Evolutionary conservation across 352 stramenopile genomes (phyloP).

Genomic region (Thraustotheca clavata): DNA sequence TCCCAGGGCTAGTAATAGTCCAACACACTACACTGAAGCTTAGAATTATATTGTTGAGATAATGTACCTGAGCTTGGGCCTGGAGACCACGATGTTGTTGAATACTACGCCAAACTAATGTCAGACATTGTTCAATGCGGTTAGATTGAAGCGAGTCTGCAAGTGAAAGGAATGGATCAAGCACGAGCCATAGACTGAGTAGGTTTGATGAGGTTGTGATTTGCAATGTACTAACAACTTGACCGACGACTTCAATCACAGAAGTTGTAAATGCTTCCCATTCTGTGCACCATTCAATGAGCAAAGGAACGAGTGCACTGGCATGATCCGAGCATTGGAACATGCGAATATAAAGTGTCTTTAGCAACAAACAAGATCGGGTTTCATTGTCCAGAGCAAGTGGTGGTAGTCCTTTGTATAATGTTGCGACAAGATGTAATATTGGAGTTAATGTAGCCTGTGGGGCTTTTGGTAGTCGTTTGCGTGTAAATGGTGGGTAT

Average conservation of each 20-base stretch:
- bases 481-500: conserved; percentile 15
- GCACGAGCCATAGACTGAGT: neutral
- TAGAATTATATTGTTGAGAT: neutral
- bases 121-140: conserved; percentile 1
- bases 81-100: conserved; percentile 1
- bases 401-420: conserved; percentile 3
- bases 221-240: neutral
- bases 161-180: conserved; percentile 10
- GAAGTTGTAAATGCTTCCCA: conserved; percentile 19
- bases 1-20: conserved; percentile 7
- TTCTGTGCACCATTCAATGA: conserved; percentile 13
- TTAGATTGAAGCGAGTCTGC: neutral
- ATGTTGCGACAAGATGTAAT: neutral
- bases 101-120: neutral
- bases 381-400: conserved; percentile 11
- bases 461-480: conserved; percentile 8
- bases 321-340: conserved; percentile 12
- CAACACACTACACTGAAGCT: neutral
- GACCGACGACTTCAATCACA: conserved; percentile 8
- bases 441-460: neutral
- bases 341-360: conserved; percentile 16
- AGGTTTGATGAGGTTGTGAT: neutral
- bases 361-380: conserved; percentile 15
- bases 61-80: conserved; percentile 14
- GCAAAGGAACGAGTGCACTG: neutral